Percentiles rank a stretch among this genome's conserved stretches.
These are phyloP conservation scores for Globisporangium canariense DNA, from an alignment of 352 stramenopile species.

Conservation along the genomic window DNA sequence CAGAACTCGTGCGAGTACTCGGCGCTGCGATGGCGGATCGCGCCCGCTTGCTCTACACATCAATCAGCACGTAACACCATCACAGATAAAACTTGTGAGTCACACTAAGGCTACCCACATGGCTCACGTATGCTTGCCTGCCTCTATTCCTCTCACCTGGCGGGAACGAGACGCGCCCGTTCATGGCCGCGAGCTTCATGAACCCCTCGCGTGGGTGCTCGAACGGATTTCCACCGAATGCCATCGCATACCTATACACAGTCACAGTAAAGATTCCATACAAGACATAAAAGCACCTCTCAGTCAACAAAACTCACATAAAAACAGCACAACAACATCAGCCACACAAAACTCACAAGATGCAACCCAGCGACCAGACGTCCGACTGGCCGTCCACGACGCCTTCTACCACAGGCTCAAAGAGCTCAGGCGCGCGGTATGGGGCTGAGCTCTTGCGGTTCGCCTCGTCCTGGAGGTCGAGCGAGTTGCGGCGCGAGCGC, in stretches of 20 bases:
- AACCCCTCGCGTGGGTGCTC: constrained; percentile 79
- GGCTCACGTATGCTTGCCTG: not conserved
- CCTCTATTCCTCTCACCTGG: constrained; percentile 29
- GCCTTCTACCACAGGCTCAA: constrained; percentile 64
- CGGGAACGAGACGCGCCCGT: constrained; percentile 72
- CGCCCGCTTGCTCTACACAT: constrained; percentile 51
- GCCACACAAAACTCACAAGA: constrained; percentile 42
- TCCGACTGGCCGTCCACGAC: constrained; percentile 78
- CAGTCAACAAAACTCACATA: not conserved
- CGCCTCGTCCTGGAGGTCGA: constrained; percentile 77
- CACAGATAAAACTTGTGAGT: not conserved
- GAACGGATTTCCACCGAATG: constrained; percentile 79
- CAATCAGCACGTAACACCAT: not conserved
- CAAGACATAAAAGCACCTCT: not conserved
- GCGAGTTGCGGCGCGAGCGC: constrained; percentile 58
- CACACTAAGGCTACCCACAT: not conserved
- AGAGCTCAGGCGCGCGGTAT: constrained; percentile 83
- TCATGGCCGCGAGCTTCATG: constrained; percentile 81
- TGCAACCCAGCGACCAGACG: constrained; percentile 82
- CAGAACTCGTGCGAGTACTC: constrained; percentile 80
- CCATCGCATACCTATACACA: constrained; percentile 69
- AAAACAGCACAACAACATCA: not conserved
- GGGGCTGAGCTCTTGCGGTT: constrained; percentile 80
- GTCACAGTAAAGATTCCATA: not conserved
- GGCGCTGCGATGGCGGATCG: constrained; percentile 58